A percentile compares a stretch with the other conserved stretches of the same genome.
phyloP scores from a whole-genome alignment of 2,329 filamentous ascomycete genomes.

The Akanthomyces uredinophilus region DNA sequence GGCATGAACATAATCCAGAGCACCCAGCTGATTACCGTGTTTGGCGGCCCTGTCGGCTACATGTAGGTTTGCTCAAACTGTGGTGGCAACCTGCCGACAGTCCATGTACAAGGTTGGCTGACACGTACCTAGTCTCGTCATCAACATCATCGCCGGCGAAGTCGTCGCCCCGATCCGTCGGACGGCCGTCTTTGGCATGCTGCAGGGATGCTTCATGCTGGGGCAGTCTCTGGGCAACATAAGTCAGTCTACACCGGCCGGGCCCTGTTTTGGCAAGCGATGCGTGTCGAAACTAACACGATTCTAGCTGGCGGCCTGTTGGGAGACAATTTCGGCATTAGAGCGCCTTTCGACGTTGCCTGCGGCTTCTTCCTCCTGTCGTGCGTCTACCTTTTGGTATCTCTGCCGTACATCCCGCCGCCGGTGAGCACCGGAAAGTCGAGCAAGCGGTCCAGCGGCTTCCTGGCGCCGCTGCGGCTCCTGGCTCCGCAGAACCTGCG shows the following conservation, averaged over 20 bases:
- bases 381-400: slow-evolving; percentile 35
- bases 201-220: slow-evolving; percentile 64
- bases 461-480: slow-evolving; percentile 60
- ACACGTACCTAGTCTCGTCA: slow-evolving; percentile 40
- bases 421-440: slow-evolving; percentile 23
- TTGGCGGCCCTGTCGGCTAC: slow-evolving; percentile 66
- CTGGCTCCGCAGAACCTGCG: slow-evolving; percentile 54
- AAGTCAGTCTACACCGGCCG: slow-evolving; percentile 27
- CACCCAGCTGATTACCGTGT: slow-evolving; percentile 61
- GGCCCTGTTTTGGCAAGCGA: background rate
- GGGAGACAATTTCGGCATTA: slow-evolving; percentile 58
- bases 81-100: too few relatives aligned
- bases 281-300: background rate
- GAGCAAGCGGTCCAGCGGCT: slow-evolving; percentile 32
- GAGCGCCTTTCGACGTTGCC: slow-evolving; percentile 60
- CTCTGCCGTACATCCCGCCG: slow-evolving; percentile 47
- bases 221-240: slow-evolving; percentile 61
- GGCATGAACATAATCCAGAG: slow-evolving; percentile 66
- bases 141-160: slow-evolving; percentile 65
- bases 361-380: slow-evolving; percentile 49
- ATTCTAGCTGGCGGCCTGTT: slow-evolving; percentile 54
- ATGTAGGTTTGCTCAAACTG: slow-evolving; percentile 37
- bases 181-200: slow-evolving; percentile 59
- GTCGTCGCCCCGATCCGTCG: slow-evolving; percentile 54
- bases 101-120: background rate